Conservation (phyloP, 371 early-diverging fungal species). For the Caulochytrium protostelioides region DNA sequence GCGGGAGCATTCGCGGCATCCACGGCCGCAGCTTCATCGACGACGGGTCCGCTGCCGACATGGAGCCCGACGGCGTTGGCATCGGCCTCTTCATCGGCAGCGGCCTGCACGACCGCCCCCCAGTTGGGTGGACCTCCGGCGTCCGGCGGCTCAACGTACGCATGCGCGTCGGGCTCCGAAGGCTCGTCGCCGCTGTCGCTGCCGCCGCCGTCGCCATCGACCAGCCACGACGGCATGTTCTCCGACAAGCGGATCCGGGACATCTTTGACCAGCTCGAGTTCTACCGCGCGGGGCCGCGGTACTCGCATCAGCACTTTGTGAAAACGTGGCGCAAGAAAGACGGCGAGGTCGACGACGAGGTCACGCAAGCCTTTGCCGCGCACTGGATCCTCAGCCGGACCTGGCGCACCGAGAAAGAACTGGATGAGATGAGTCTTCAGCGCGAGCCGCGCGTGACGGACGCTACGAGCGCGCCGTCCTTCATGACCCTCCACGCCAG, state of each 20-base stretch:
- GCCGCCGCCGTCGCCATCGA: too few species aligned
- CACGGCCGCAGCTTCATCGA: too few species aligned
- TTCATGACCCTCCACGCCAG: background rate
- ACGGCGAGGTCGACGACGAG: slow-evolving; percentile 12
- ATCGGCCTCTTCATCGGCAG: too few species aligned
- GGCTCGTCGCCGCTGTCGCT: too few species aligned
- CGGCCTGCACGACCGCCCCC: background rate
- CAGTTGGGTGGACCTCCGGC: slow-evolving; percentile 4
- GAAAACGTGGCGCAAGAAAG: slow-evolving; percentile 15
- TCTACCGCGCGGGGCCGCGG: slow-evolving; percentile 37
- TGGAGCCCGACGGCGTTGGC: too few species aligned
- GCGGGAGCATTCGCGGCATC: too few species aligned
- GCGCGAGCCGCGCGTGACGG: slow-evolving; percentile 32
- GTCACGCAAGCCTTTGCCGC: slow-evolving; percentile 11
- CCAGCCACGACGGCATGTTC: too few species aligned
- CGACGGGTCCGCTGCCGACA: too few species aligned
- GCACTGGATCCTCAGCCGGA: slow-evolving; percentile 43
- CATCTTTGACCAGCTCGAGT: slow-evolving; percentile 16
- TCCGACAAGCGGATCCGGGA: slow-evolving; percentile 8
- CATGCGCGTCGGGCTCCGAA: slow-evolving; percentile 23
- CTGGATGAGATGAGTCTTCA: slow-evolving; percentile 45
- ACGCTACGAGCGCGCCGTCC: too few species aligned
- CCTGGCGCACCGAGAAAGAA: slow-evolving; percentile 41
- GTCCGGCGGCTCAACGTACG: slow-evolving; percentile 28
- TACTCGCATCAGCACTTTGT: slow-evolving; percentile 29